Evolutionary conservation across 371 early-diverging fungal genomes (phyloP), one percentile per base, ranked within the genome.

Genomic region (Homolaphlyctis polyrhiza): DNA sequence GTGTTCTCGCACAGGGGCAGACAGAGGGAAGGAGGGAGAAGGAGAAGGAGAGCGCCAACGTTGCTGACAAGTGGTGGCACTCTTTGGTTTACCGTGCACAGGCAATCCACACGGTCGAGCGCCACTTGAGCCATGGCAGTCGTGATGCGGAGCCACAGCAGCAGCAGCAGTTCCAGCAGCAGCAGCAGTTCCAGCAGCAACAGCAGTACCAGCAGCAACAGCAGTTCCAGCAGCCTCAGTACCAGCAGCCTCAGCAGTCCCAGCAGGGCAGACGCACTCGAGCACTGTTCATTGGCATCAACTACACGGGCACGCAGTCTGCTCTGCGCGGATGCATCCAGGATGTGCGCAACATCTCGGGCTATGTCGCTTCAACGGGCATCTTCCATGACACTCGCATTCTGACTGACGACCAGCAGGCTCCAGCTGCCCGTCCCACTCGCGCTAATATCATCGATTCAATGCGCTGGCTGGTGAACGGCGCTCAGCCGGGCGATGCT

Each of bases 391-490:
- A 91, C 63, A 87, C 89, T 77, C 84, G 90, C n/a, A 77, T 92
- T 45, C 75, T 97, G 69, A 95, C 96, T 2, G 96, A 96, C 69
- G 94, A 94, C 64, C 89, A 89, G 69, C 81, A 88, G 39, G 84
- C 78, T 66, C 84, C 84, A 35, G 74, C 71, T 28, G 45, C 43
- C 18, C 50, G 45, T 51, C 98, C 98, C 13, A 97, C 94, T 0
- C 78, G 82, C 32, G 79, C 70, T 13, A 98, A 96, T 69, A 95
- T 98, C 47, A 58, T 94, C 27, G 59, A 62, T 52, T 71, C 71
- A 29, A 62, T 73, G 39, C 34, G 39, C 25, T 75, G 96, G 96
- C 81, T 98, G 51, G 92, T 94, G 3, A 67, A 72, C n/a, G 93
- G 85, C 60, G 91, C 92, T 18, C 61, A 70, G 39, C 82, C 88